Evolutionary conservation across 148 eudicot genomes (phyloP), one percentile per base, ranked within the genome.

Genomic region (Polygonum aviculare): DNA sequence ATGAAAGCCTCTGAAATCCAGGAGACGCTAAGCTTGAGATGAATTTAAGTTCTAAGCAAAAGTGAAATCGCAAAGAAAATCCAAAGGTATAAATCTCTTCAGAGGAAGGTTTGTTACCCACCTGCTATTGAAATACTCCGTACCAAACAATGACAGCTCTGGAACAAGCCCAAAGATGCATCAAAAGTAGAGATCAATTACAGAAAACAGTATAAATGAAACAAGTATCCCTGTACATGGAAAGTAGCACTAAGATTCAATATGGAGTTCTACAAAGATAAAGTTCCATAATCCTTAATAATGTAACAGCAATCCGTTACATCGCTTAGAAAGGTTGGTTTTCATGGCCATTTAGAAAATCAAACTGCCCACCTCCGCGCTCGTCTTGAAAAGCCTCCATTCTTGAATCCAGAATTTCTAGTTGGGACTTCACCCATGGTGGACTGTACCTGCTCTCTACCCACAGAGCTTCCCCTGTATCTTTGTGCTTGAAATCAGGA

Each of bases 401-500:
- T 78, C 82, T 90, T 38, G 93, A 79, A 83, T 92, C 96, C 79
- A 94, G 82, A 72, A 88, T 79, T 60, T 87, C 86, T 75, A 95
- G 78, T 76, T 92, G 96, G 38, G 97, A 89, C 86, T 87, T 89
- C 82, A 94, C 97, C 98, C 97, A 92, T 35, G 91, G 78, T 41
- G 98, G 98, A 83, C 86, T 94, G 72, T 83, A 77, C 81, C 85
- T 85, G 81, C 88, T 85, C 74, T 89, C 94, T 4, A 95, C 77
- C 98, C 98, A 95, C 79, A 95, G 79, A 74, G 94, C 94, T 83
- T 95, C 98, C 31, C 97, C 93, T 0, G 97, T 92, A 79, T 90
- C 96, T 81, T 95, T 95, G 90, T 95, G 98, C 92, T 95, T 92
- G 83, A 95, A 95, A 81, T 95, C 98, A 54, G 96, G 98, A 76